phyloP scores from a whole-genome alignment of 129 eudicot species.

The Artemisia argyi region DNA sequence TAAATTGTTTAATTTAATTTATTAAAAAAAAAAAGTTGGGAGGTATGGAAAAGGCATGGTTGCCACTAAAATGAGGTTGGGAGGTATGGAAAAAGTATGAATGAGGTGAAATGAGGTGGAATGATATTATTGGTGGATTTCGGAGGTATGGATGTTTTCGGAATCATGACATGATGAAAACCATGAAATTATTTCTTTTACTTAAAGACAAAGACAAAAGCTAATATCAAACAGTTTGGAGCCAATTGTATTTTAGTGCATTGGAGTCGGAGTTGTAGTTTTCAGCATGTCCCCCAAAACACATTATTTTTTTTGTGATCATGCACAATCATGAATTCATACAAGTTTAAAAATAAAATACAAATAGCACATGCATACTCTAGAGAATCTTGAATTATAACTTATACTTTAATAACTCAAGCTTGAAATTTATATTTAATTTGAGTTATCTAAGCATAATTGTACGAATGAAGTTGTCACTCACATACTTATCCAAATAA shows the following conservation, averaged over 20 bases:
- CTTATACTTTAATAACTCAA: neutral
- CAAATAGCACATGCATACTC: neutral
- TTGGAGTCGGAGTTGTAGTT: slow-evolving; percentile 7
- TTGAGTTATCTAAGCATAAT: neutral
- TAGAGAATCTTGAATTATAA: neutral
- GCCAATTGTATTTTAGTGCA: slow-evolving; percentile 18
- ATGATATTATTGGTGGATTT: no score
- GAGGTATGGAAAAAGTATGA: no score
- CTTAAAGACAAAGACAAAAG: neutral
- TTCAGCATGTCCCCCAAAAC: slow-evolving; percentile 15
- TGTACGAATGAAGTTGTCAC: neutral
- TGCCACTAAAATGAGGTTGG: no score
- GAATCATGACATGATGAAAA: no score
- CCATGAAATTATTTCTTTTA: neutral
- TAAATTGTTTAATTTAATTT: no score
- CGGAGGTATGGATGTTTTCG: no score
- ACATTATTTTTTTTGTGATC: slow-evolving; percentile 21
- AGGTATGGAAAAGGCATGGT: no score
- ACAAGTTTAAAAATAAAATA: neutral
- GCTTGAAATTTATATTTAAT: no score
- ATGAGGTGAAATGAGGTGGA: no score
- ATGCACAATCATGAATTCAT: slow-evolving; percentile 23
- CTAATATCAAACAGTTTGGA: slow-evolving; percentile 15
- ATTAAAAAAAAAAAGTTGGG: no score
- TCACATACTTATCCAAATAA: no score